Base-by-base conservation (phyloP, 2,329 filamentous ascomycete species). In the Claviceps pusilla region DNA sequence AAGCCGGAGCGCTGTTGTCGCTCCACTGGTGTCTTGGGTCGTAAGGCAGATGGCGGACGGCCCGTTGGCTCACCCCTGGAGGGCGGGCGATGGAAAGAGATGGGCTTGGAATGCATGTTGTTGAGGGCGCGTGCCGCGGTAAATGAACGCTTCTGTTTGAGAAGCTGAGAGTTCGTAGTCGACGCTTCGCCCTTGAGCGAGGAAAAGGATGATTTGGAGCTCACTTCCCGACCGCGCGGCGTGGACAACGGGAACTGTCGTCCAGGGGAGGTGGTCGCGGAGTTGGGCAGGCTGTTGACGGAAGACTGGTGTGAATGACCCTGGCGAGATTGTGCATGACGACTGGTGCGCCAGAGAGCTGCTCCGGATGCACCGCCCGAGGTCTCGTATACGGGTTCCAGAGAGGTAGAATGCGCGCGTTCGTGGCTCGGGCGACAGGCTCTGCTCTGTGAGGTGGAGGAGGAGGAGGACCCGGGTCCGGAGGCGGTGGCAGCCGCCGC, bases 351-450 rank as follows among this genome's bases (percentile, higher is more conserved):
- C 57, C 76, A 79, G 46, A 76, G 73, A 52, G 75, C 72, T 50
- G 86, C 78, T 4, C n/a, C 31, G 24, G 87, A 81, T 4, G 83
- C 88, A 52, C 90, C 89, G 59, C 83, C 88, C 51, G 89, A 89
- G 59, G 83, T 89, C 70, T 97, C 91, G 43, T 89, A 94, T 6
- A 97, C 89, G 28, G 91, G 89, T 65, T 95, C 91, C n/a, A 97
- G 76, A 19, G 85, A 84, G 11, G 69, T 71, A 9, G 86, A 86
- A 60, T 82, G 79, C 5, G 83, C 79, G 53, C 85, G 78, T 63
- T 88, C 85, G 67, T 87, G 83, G 56, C 76, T 76, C 41, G 90
- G 85, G 52, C 89, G 81, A 42, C 91, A 89, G 57, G 95, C 85
- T 55, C 89, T 84, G 39, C 89, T 93, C 35, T 65, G 71, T 11